Percentiles rank a stretch among this genome's conserved stretches.
phyloP scores from a whole-genome alignment of 495 filamentous ascomycete species.

The Podospora conica region DNA sequence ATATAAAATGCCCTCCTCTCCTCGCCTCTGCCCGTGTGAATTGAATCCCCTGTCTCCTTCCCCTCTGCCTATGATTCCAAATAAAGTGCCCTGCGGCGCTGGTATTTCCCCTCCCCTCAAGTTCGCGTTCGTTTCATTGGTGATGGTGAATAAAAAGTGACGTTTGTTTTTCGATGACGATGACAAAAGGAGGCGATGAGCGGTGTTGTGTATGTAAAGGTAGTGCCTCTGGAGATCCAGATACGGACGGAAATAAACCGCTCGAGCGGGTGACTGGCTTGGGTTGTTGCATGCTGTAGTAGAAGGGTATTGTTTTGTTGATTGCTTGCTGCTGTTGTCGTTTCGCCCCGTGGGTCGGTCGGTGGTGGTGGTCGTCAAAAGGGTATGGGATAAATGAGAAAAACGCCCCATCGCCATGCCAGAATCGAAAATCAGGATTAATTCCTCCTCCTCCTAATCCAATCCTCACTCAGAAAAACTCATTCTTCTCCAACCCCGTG shows the following conservation, averaged over 20 bases:
- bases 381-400: no score
- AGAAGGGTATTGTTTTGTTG: background rate
- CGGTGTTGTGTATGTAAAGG: background rate
- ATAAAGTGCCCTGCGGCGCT: background rate
- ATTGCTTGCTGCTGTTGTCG: background rate
- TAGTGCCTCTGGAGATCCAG: background rate
- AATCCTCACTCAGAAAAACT: slow-evolving; percentile 36
- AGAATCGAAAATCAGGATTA: slow-evolving; percentile 9
- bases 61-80: background rate
- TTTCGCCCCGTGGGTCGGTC: background rate
- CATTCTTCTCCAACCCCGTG: slow-evolving; percentile 40
- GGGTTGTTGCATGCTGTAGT: background rate
- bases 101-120: background rate
- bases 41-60: background rate
- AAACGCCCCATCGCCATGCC: slow-evolving; percentile 20
- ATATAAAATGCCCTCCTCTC: background rate
- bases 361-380: background rate
- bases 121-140: background rate
- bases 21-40: background rate
- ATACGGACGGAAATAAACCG: no score
- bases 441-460: background rate
- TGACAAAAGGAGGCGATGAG: background rate
- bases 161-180: background rate
- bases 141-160: background rate
- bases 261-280: no score